These are phyloP conservation scores for Corylus heterophylla DNA, from an alignment of 306 rosid genomes.

Conservation along the genomic window DNA sequence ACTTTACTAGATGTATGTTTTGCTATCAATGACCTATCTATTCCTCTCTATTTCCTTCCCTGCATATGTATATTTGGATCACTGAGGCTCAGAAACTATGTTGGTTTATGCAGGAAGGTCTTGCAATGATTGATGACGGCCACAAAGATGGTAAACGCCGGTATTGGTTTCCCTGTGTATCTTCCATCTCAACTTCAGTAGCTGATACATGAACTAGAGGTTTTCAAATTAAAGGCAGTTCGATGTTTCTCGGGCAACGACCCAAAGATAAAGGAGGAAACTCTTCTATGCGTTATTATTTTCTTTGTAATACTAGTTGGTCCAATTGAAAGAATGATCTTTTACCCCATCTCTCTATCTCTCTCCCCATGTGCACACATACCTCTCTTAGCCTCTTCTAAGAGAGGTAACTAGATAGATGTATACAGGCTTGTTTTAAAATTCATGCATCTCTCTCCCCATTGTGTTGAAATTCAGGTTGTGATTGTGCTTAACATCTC, in stretches of 20 bases:
- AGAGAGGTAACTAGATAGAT: neutral
- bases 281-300: neutral
- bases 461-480: too few species aligned
- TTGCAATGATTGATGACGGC: slow-evolving; percentile 98
- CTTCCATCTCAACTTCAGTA: slow-evolving; percentile 60
- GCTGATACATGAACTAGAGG: slow-evolving; percentile 38
- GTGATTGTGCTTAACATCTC: too few species aligned
- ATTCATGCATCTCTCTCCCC: neutral
- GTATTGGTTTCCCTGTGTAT: slow-evolving; percentile 94
- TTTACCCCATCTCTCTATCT: neutral
- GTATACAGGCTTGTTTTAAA: neutral
- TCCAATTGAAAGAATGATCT: neutral
- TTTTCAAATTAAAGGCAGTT: neutral
- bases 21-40: neutral
- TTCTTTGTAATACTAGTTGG: neutral
- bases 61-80: neutral
- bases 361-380: neutral
- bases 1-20: slow-evolving; percentile 76
- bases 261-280: neutral
- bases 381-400: neutral
- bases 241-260: neutral
- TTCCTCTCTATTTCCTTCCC: neutral
- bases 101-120: slow-evolving; percentile 74
- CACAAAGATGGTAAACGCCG: slow-evolving; percentile 80
- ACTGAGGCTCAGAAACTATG: slow-evolving; percentile 19